Evolutionary conservation across 805 yeast genomes (phyloP), one percentile per base, ranked within the genome.

Genomic region (Yarrowia keelungensis): DNA sequence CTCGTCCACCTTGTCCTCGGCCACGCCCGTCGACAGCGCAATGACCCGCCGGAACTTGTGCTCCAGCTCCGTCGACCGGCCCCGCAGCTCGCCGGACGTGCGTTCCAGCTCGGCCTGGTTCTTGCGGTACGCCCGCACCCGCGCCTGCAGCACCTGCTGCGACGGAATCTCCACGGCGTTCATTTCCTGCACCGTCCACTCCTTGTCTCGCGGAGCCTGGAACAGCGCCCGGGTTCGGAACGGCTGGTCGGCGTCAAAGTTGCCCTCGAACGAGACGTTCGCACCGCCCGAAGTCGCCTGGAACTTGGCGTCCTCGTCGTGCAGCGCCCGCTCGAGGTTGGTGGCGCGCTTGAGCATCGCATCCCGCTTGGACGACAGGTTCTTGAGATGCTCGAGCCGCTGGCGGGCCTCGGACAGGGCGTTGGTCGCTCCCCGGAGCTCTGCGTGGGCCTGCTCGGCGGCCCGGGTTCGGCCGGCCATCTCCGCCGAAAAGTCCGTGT

Each of bases 181-280:
- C 39, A 62, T 36, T 39, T 50, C 61, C 43, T 50, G 49, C 12
- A 32, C 36, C 2, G 42, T 12, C 61, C 61, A 51, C 42, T 65
- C 66, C 53, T 62, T 68, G 53, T 50, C 66, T 39, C 50, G n/a
- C 7, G 64, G 59, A 9, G 61, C 47, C 36, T 62, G 53, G 41
- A 71, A 71, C 43, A 90, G 81, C 8, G 86, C 81, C 74, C 84
- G 82, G 11, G 91, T 84, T 61, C 89, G 83, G 78, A 91, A 94
- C n/a, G 97, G 97, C 75, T 91, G 94, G 78, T 93, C 98, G 0
- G 97, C 94, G 77, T 90, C 94, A 73, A 87, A 89, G 69, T 84
- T 87, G 35, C 87, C 88, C 32, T 84, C 84, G 70, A 78, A 71
- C 36, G 61, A 70, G 66, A 62, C 51, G 15, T 69, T 45, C 10